Evolutionary conservation across 2,329 filamentous ascomycete species (phyloP).

Genomic region (Fusarium albosuccineum): DNA sequence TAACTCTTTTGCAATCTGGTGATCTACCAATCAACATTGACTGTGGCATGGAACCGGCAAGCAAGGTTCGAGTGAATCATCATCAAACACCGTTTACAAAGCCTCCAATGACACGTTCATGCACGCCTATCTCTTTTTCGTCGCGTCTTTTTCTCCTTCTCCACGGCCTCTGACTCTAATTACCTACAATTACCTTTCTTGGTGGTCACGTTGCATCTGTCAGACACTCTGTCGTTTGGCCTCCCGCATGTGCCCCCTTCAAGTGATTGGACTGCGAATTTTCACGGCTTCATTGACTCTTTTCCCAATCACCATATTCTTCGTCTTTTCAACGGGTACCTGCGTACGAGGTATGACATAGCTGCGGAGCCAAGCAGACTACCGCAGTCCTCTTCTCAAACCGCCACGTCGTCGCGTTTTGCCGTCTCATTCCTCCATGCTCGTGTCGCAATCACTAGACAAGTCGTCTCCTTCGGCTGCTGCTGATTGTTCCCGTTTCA

Average conservation of each 20-base stretch:
- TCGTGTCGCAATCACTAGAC: slow-evolving; percentile 32
- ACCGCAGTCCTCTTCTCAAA: neutral
- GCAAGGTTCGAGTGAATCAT: too few relatives aligned
- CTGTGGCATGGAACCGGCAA: too few relatives aligned
- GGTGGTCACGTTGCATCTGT: slow-evolving; percentile 15
- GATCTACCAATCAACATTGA: neutral
- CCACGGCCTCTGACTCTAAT: too few relatives aligned
- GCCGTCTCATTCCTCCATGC: slow-evolving; percentile 18
- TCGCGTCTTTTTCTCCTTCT: too few relatives aligned
- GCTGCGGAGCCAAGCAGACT: slow-evolving; percentile 5
- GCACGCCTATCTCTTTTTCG: too few relatives aligned
- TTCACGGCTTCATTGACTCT: neutral
- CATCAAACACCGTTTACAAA: neutral
- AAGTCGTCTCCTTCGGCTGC: slow-evolving; percentile 19
- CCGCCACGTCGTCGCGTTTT: neutral
- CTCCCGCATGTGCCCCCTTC: slow-evolving; percentile 9
- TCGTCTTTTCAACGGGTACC: slow-evolving; percentile 15
- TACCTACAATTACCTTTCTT: slow-evolving; percentile 5
- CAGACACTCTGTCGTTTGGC: slow-evolving; percentile 16
- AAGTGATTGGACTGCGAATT: neutral
- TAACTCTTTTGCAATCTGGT: too few relatives aligned
- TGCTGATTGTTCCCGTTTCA: slow-evolving; percentile 14
- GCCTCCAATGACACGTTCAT: neutral
- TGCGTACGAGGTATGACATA: slow-evolving; percentile 27
- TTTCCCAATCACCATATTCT: neutral